Conservation (phyloP, 164 flowering plant genomes). For the Nymphaea colorata region DNA sequence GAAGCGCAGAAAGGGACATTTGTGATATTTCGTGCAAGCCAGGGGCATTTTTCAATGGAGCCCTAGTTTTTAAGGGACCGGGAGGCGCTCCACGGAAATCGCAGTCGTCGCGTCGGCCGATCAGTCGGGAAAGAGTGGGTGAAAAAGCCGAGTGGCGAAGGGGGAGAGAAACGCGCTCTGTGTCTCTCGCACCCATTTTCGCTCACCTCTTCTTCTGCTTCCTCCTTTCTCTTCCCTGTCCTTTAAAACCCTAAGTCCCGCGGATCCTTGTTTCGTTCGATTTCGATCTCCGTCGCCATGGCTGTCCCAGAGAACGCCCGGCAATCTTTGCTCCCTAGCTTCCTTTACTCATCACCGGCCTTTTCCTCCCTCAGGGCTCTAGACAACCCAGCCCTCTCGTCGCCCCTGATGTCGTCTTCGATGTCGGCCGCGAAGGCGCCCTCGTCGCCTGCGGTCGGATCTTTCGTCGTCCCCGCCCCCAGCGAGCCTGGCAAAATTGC, state of each 20-base stretch:
- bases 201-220: too few relatives aligned
- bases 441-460: background rate
- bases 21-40: too few relatives aligned
- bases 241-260: background rate
- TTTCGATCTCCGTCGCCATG: background rate
- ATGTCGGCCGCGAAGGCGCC: background rate
- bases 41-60: too few relatives aligned
- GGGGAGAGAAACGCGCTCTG: background rate
- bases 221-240: background rate
- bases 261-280: background rate
- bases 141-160: background rate
- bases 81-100: background rate
- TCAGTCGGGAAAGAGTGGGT: background rate
- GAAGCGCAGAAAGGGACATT: too few relatives aligned
- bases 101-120: background rate
- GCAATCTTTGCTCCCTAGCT: constrained; percentile 4
- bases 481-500: constrained; percentile 56
- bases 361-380: background rate
- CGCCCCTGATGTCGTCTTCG: background rate
- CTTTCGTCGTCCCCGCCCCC: constrained; percentile 50
- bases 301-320: background rate
- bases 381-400: background rate
- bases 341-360: constrained; percentile 5
- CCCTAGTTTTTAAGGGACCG: too few relatives aligned
- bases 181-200: background rate